Conservation (phyloP, 805 yeast genomes). For the Crinitomyces ghanaensis region DNA sequence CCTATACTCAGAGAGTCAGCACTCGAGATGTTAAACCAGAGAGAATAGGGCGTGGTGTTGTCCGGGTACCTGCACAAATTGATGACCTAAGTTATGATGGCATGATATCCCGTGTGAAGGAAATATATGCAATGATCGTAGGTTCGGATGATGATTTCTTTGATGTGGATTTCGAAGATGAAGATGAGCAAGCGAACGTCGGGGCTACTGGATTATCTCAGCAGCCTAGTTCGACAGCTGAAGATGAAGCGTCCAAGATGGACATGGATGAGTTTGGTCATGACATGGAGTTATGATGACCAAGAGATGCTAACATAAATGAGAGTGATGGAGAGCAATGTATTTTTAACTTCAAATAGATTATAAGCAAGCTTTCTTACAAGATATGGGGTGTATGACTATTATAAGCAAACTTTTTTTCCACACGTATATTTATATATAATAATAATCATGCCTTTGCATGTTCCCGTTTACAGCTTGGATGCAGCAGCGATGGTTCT, state of each 20-base stretch:
- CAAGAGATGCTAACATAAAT: too few relatives aligned
- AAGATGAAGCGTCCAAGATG: not conserved
- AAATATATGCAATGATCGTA: conserved; percentile 64
- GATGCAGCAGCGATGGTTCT: conserved; percentile 12
- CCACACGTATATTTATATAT: too few relatives aligned
- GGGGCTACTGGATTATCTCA: not conserved
- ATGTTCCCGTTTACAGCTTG: too few relatives aligned
- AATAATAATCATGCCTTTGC: too few relatives aligned
- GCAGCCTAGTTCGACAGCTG: not conserved
- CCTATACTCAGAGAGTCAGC: conserved; percentile 40
- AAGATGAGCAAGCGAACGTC: conserved; percentile 38
- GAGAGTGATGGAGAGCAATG: too few relatives aligned
- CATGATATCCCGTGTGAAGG: conserved; percentile 66
- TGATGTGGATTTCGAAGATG: conserved; percentile 94
- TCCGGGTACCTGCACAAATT: conserved; percentile 7
- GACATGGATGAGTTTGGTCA: conserved; percentile 19
- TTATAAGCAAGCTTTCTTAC: too few relatives aligned
- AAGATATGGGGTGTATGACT: too few relatives aligned
- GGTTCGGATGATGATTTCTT: conserved; percentile 95
- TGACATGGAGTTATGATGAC: conserved; percentile 19
- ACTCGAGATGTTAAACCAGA: conserved; percentile 1
- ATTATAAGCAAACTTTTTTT: too few relatives aligned
- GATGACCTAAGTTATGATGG: conserved; percentile 85
- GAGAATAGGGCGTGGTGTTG: too few relatives aligned
- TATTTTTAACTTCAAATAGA: too few relatives aligned